Evolutionary conservation across 495 filamentous ascomycete genomes (phyloP).

Genomic region (Cetradonia linearis): DNA sequence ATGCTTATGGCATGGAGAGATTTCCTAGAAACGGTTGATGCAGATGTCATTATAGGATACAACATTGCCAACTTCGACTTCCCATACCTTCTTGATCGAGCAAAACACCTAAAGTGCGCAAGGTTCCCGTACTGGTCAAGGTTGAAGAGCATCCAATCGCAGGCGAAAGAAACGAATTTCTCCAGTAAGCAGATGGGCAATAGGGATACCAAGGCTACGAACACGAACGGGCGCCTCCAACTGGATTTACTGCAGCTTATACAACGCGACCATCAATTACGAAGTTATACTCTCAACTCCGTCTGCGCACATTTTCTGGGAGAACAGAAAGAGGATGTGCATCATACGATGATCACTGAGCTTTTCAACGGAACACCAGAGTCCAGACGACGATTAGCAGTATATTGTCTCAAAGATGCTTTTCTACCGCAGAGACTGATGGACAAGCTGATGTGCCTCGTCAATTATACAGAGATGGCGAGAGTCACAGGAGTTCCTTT

Average conservation of each 20-base stretch:
- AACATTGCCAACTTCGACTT: slow-evolving; percentile 99
- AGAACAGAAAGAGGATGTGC: slow-evolving; percentile 98
- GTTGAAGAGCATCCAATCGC: slow-evolving; percentile 52
- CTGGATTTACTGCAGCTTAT: slow-evolving; percentile 87
- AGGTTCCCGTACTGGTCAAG: slow-evolving; percentile 81
- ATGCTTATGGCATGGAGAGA: slow-evolving; percentile 86
- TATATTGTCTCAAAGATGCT: slow-evolving; percentile 97
- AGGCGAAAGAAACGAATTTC: slow-evolving; percentile 68
- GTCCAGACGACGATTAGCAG: slow-evolving; percentile 75
- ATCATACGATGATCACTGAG: slow-evolving; percentile 98
- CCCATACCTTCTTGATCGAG: slow-evolving; percentile 86
- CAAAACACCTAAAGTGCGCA: slow-evolving; percentile 64
- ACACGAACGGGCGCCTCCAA: slow-evolving; percentile 88
- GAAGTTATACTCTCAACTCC: slow-evolving; percentile 95
- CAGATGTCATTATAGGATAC: slow-evolving; percentile 97
- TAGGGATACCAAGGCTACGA: slow-evolving; percentile 84
- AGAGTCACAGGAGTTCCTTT: slow-evolving; percentile 98
- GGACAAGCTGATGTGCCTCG: slow-evolving; percentile 94
- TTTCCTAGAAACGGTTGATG: slow-evolving; percentile 85
- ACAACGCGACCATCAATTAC: slow-evolving; percentile 85
- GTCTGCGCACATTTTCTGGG: slow-evolving; percentile 94
- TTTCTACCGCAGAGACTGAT: slow-evolving; percentile 90
- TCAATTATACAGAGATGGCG: slow-evolving; percentile 99
- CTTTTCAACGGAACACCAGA: slow-evolving; percentile 91
- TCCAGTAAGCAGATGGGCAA: slow-evolving; percentile 99